Conservation (phyloP, 495 filamentous ascomycete genomes). For the Chaetomium cochliodes region DNA sequence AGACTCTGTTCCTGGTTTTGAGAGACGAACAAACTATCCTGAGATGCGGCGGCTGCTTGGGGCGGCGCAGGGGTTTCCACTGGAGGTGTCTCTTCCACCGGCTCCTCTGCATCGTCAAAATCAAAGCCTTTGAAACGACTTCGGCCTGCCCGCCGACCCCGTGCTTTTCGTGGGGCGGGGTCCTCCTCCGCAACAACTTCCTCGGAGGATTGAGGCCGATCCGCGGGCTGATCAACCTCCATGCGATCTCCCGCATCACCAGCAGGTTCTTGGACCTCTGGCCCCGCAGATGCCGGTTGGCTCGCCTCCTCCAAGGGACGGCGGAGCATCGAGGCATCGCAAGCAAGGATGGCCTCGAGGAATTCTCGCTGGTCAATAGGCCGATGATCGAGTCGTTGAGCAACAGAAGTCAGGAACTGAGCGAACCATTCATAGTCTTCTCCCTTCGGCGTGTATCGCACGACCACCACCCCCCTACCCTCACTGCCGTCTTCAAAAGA, state of each 20-base stretch:
- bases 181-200: constrained; percentile 18
- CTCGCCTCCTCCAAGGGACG: constrained; percentile 55
- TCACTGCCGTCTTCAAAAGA: constrained; percentile 60
- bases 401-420: constrained; percentile 63
- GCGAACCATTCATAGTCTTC: constrained; percentile 65
- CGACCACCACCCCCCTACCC: constrained; percentile 71
- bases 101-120: constrained; percentile 37
- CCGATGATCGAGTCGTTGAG: constrained; percentile 69
- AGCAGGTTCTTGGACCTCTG: constrained; percentile 19
- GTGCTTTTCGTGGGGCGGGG: constrained; percentile 28
- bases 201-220: constrained; percentile 16
- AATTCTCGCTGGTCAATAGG: constrained; percentile 91
- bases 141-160: constrained; percentile 44
- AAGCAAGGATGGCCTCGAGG: constrained; percentile 80
- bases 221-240: constrained; percentile 35
- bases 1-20: constrained; percentile 37
- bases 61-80: constrained; percentile 3
- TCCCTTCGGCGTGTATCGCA: constrained; percentile 68
- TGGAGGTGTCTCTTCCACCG: constrained; percentile 26
- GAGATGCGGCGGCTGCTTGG: constrained; percentile 20
- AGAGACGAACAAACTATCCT: constrained; percentile 37
- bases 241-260: constrained; percentile 24
- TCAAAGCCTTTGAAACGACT: constrained; percentile 74
- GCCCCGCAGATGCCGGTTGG: constrained; percentile 17
- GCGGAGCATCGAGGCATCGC: constrained; percentile 68